A percentile compares a stretch with the other conserved stretches of the same genome.
Evolutionary conservation across 108 stramenopile species (phyloP).

Genomic region (Epithemia pelagica): DNA sequence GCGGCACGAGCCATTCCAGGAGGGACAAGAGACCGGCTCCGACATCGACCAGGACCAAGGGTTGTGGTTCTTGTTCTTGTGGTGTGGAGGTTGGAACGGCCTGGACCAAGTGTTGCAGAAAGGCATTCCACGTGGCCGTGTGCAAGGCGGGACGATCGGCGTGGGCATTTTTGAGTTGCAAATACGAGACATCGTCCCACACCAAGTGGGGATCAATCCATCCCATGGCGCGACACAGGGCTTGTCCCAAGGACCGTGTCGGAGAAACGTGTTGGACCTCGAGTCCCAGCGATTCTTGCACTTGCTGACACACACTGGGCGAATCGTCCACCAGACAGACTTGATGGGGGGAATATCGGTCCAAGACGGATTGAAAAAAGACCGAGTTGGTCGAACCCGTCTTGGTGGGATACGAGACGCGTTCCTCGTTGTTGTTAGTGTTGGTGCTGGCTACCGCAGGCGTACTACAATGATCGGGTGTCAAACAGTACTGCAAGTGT

Average conservation of each 20-base stretch:
- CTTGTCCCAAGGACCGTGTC: slow-evolving; percentile 31
- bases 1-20: slow-evolving; percentile 49
- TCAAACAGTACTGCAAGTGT: slow-evolving; percentile 30
- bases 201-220: slow-evolving; percentile 32
- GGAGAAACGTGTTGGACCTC: background rate
- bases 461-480: slow-evolving; percentile 45
- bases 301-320: background rate
- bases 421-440: background rate
- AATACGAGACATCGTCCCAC: slow-evolving; percentile 64
- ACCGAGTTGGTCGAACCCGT: slow-evolving; percentile 35
- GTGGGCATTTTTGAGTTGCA: slow-evolving; percentile 66
- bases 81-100: background rate
- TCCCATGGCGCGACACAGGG: slow-evolving; percentile 42
- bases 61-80: background rate
- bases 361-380: slow-evolving; percentile 43
- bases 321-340: slow-evolving; percentile 33
- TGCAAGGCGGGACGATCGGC: slow-evolving; percentile 69
- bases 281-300: background rate
- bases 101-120: slow-evolving; percentile 6
- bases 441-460: background rate
- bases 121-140: slow-evolving; percentile 38
- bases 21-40: slow-evolving; percentile 75
- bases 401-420: slow-evolving; percentile 54
- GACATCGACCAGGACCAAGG: slow-evolving; percentile 53
- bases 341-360: background rate